Conservation (phyloP, 345 rosid genomes). For the Geranium brycei region DNA sequence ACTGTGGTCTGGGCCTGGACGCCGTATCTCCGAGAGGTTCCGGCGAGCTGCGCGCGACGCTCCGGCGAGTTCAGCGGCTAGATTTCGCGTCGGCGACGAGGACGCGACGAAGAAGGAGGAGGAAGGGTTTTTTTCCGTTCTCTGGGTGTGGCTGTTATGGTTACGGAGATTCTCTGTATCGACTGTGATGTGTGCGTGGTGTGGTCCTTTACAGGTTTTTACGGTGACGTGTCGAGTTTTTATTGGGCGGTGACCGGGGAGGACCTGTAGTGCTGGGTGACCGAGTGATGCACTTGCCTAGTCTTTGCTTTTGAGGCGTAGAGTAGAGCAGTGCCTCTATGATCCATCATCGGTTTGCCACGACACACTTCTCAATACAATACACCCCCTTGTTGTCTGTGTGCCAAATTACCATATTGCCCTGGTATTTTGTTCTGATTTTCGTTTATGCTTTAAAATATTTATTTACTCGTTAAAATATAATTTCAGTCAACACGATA, state of each 20-base stretch:
- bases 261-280: slow-evolving; percentile 17
- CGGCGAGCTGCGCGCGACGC: slow-evolving; percentile 1
- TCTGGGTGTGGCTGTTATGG: slow-evolving; percentile 1
- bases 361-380: no score
- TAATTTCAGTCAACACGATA: no score
- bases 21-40: not conserved
- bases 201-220: slow-evolving; percentile 14
- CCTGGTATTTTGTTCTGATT: no score
- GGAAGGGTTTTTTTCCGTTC: slow-evolving; percentile 4
- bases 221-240: slow-evolving; percentile 15
- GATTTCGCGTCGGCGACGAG: slow-evolving; percentile 16
- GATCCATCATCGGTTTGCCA: no score
- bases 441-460: no score
- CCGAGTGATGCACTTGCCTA: not conserved
- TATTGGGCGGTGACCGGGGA: slow-evolving; percentile 13
- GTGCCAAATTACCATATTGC: no score
- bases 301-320: no score
- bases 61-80: slow-evolving; percentile 19
- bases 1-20: no score
- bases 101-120: slow-evolving; percentile 17
- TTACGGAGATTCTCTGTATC: not conserved
- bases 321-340: no score
- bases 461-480: no score
- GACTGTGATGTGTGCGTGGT: not conserved
- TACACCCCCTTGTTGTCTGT: no score